Evolutionary conservation across 352 stramenopile genomes (phyloP).

Genomic region (Phytophthora idaei): DNA sequence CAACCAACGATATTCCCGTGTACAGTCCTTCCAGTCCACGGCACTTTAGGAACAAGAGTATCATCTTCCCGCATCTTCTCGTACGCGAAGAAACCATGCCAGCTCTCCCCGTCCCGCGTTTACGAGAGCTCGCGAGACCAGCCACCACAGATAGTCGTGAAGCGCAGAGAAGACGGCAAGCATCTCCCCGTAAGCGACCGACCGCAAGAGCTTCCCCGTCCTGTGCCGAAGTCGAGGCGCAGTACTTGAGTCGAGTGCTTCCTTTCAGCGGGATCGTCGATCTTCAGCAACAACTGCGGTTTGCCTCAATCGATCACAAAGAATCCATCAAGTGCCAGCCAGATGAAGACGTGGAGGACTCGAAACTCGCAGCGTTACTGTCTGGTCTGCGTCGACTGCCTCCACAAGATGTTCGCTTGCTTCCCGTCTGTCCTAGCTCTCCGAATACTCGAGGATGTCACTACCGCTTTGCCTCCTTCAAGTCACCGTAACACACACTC

Average conservation of each 20-base stretch:
- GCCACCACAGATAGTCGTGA: constrained; percentile 17
- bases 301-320: constrained; percentile 41
- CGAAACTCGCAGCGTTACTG: constrained; percentile 46
- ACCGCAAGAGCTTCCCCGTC: constrained; percentile 22
- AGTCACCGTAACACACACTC: neutral
- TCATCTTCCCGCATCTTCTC: constrained; percentile 61
- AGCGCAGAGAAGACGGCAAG: neutral
- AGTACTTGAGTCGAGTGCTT: constrained; percentile 51
- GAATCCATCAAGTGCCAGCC: neutral
- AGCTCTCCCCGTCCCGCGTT: constrained; percentile 11
- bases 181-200: constrained; percentile 12
- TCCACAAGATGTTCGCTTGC: constrained; percentile 51
- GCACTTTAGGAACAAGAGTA: constrained; percentile 22
- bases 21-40: neutral
- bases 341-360: constrained; percentile 14
- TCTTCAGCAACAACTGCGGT: constrained; percentile 56
- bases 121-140: constrained; percentile 32
- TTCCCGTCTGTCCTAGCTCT: constrained; percentile 25
- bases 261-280: constrained; percentile 49
- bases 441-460: constrained; percentile 9
- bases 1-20: too few relatives aligned
- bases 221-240: constrained; percentile 50
- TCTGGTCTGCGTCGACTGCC: constrained; percentile 48
- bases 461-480: constrained; percentile 36
- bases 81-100: constrained; percentile 27